Conservation (phyloP, 371 early-diverging fungal genomes). For the Saksenaea vasiformis region DNA sequence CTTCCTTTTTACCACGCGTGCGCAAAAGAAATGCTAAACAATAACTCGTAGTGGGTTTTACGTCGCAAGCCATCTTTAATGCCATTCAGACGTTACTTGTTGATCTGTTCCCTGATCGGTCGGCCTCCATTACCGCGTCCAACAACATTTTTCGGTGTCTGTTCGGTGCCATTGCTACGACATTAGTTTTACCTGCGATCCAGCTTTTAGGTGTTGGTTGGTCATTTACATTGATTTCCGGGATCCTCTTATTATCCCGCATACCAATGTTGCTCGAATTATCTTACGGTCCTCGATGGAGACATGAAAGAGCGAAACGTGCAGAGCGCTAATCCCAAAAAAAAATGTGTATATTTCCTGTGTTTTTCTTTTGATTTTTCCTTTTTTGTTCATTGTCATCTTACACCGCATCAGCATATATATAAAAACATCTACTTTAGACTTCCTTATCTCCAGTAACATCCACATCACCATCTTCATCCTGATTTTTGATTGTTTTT, state of each 20-base stretch:
- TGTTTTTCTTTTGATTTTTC: not conserved
- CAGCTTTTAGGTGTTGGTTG: conserved; percentile 35
- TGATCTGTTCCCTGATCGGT: conserved; percentile 41
- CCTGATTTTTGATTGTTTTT: conserved; percentile 21
- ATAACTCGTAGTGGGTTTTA: conserved; percentile 28
- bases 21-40: not conserved
- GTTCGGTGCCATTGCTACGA: conserved; percentile 32
- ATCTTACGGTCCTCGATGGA: conserved; percentile 35
- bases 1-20: not conserved
- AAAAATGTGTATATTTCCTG: not conserved
- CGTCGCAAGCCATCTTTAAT: conserved; percentile 35
- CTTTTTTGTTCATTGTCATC: conserved; percentile 1
- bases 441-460: conserved; percentile 4
- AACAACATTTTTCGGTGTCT: conserved; percentile 45
- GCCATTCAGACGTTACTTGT: conserved; percentile 40
- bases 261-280: conserved; percentile 25
- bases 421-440: conserved; percentile 5
- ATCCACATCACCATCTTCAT: conserved; percentile 24
- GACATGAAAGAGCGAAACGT: conserved; percentile 21
- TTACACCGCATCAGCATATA: conserved; percentile 6
- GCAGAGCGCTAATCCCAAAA: conserved; percentile 8
- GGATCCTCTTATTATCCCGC: conserved; percentile 31
- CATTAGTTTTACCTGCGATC: conserved; percentile 31
- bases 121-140: conserved; percentile 43
- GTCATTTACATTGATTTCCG: conserved; percentile 34